Base-by-base conservation (phyloP, 2,329 filamentous ascomycete species). In the Endothia cerciana region DNA sequence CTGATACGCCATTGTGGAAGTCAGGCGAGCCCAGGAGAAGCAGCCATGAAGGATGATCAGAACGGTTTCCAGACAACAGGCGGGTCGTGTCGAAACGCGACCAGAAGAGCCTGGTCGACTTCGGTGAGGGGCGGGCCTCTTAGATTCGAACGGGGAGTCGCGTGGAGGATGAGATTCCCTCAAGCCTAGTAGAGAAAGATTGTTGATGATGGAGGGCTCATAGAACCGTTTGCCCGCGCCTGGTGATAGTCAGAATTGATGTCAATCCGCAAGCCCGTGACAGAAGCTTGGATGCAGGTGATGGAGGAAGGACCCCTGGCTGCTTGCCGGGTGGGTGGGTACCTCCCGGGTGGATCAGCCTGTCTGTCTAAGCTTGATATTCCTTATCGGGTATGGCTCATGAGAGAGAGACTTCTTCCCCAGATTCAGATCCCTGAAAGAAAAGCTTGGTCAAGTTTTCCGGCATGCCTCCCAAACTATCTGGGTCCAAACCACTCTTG, bases 1-100 rank as follows among this genome's bases (percentile, higher is more conserved):
- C 47, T 69, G 68, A 68, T 74, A 70, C 68, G 73, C 75, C 75
- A 77, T 77, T 67, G 70, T 72, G 70, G 64, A 69, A 68, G 70
- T 68, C 66, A 68, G 57, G 67, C 65, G 63, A 69, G 63, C 69
- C 63, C 70, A 74, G 75, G 75, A 72, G 71, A 71, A 72, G 69
- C 67, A 69, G 60, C 64, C 60, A 66, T 66, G 51, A 62, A 65
- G 43, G 36, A 47, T 49, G n/a, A 30, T 57, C 38, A 43, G 45
- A 53, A 40, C 43, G 22, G 51, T 55, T 49, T 57, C 60, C 28
- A 40, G 62, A 59, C 51, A 51, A 47, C 30, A 62, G 57, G 64
- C 28, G 19, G 66, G 7, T 17, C 36, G 19, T 38, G 36, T 55
- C n/a, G 25, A 40, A 55, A 57, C 53, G 49, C 33, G 41, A 60